These are phyloP conservation scores for Jackrogersella multiformis DNA, from an alignment of 495 filamentous ascomycete genomes.

Conservation along the genomic window DNA sequence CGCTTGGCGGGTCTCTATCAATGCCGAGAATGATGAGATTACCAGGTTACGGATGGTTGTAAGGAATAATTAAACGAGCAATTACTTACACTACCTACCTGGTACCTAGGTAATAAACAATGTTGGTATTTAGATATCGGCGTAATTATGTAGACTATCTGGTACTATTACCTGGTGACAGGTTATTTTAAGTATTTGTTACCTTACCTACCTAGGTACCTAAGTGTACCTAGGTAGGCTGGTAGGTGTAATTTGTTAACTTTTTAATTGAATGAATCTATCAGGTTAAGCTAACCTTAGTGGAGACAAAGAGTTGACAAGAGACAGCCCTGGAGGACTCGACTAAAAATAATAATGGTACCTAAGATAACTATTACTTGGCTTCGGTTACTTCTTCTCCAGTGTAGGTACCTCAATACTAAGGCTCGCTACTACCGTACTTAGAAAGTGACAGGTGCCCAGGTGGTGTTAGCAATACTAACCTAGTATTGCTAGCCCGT, in stretches of 20 bases:
- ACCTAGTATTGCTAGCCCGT: too few species aligned
- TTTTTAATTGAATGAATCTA: not conserved
- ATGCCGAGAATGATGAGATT: constrained; percentile 16
- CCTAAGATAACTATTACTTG: not conserved
- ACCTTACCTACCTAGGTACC: too few species aligned
- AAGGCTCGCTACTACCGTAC: too few species aligned
- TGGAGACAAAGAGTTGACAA: not conserved
- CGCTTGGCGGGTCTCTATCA: constrained; percentile 23
- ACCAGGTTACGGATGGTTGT: not conserved
- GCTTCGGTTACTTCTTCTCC: not conserved
- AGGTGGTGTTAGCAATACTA: too few species aligned
- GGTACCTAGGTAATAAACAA: too few species aligned
- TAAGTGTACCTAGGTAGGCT: too few species aligned
- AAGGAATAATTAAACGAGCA: not conserved
- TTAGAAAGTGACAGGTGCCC: too few species aligned
- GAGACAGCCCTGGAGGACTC: not conserved
- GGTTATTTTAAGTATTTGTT: too few species aligned
- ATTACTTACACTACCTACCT: not conserved
- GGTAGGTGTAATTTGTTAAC: too few species aligned
- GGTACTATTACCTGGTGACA: too few species aligned
- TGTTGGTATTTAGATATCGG: too few species aligned
- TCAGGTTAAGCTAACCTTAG: constrained; percentile 4
- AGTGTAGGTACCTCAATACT: not conserved
- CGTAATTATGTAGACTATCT: too few species aligned
- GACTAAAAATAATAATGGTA: constrained; percentile 6